Percentiles rank a stretch among this genome's conserved stretches.
These are phyloP conservation scores for Bullera alba DNA, from an alignment of 768 basidiomycete species.

Conservation along the genomic window DNA sequence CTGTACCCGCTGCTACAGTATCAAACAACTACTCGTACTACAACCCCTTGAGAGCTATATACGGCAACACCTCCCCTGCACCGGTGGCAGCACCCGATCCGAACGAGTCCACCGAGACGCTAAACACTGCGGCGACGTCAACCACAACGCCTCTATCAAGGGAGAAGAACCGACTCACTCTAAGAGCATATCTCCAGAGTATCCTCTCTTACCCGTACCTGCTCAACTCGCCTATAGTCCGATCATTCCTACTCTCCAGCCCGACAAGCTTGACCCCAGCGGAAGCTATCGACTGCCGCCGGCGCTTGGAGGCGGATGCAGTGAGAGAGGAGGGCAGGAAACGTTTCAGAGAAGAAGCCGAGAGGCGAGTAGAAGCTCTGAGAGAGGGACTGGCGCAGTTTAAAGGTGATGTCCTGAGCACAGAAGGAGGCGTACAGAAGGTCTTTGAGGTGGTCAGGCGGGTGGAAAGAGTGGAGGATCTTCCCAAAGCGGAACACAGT, in stretches of 20 bases:
- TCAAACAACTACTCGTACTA: constrained; percentile 32
- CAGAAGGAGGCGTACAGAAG: constrained; percentile 61
- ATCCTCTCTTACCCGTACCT: constrained; percentile 65
- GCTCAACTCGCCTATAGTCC: constrained; percentile 77
- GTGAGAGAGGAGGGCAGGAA: constrained; percentile 79
- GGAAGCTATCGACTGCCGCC: constrained; percentile 70
- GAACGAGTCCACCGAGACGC: background rate
- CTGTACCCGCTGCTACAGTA: constrained; percentile 9
- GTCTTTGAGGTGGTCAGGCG: constrained; percentile 83
- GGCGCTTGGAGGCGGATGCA: constrained; percentile 81
- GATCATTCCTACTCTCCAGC: constrained; percentile 72
- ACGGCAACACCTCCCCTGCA: constrained; percentile 17
- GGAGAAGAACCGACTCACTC: constrained; percentile 90
- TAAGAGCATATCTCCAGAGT: constrained; percentile 82
- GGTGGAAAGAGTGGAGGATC: constrained; percentile 64
- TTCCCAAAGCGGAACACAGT: constrained; percentile 78
- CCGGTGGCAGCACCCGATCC: constrained; percentile 3
- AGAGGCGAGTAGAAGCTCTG: constrained; percentile 73
- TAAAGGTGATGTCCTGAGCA: constrained; percentile 82
- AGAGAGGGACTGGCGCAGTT: constrained; percentile 75
- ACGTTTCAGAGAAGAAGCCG: constrained; percentile 79
- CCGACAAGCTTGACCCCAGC: constrained; percentile 61
- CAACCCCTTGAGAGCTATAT: constrained; percentile 38
- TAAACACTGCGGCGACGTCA: constrained; percentile 13
- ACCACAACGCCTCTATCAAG: constrained; percentile 64